These are phyloP conservation scores for Umbelopsis sp. DNA, from an alignment of 371 early-diverging fungal species.

Conservation along the genomic window DNA sequence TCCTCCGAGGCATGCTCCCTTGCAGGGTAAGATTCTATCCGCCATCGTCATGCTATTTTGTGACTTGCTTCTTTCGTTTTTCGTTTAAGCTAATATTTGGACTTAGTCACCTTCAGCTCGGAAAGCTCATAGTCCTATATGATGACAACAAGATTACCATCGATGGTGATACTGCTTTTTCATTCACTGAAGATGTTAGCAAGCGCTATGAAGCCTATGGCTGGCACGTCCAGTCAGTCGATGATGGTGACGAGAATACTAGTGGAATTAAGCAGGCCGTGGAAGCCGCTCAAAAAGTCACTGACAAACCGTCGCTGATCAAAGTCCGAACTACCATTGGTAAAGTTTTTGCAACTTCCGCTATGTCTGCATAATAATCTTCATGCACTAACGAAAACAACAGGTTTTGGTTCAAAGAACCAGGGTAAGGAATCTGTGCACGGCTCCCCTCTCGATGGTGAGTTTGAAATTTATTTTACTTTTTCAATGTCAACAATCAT, in stretches of 20 bases:
- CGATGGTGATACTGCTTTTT: slow-evolving; percentile 90
- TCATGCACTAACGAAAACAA: neutral
- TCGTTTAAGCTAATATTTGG: neutral
- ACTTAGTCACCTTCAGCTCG: slow-evolving; percentile 84
- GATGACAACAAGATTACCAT: slow-evolving; percentile 98
- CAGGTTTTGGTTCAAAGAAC: slow-evolving; percentile 76
- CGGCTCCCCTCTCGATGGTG: slow-evolving; percentile 82
- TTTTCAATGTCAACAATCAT: neutral
- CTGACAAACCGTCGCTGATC: slow-evolving; percentile 89
- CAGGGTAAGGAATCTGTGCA: slow-evolving; percentile 87
- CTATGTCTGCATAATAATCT: slow-evolving; percentile 17
- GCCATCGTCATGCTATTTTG: neutral
- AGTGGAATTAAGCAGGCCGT: slow-evolving; percentile 76
- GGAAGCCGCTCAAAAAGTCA: slow-evolving; percentile 79
- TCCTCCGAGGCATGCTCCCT: slow-evolving; percentile 95
- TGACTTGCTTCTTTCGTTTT: slow-evolving; percentile 6
- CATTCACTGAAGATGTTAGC: slow-evolving; percentile 95
- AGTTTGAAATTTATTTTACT: neutral
- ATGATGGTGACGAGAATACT: slow-evolving; percentile 85
- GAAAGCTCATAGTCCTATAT: slow-evolving; percentile 95
- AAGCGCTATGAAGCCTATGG: slow-evolving; percentile 94
- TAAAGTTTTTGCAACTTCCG: slow-evolving; percentile 25
- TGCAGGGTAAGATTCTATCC: slow-evolving; percentile 74
- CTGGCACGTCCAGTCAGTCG: slow-evolving; percentile 86
- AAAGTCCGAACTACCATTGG: slow-evolving; percentile 86